These are phyloP conservation scores for Plasmodium inui DNA, from an alignment of 169 alveolate genomes.

Conservation along the genomic window DNA sequence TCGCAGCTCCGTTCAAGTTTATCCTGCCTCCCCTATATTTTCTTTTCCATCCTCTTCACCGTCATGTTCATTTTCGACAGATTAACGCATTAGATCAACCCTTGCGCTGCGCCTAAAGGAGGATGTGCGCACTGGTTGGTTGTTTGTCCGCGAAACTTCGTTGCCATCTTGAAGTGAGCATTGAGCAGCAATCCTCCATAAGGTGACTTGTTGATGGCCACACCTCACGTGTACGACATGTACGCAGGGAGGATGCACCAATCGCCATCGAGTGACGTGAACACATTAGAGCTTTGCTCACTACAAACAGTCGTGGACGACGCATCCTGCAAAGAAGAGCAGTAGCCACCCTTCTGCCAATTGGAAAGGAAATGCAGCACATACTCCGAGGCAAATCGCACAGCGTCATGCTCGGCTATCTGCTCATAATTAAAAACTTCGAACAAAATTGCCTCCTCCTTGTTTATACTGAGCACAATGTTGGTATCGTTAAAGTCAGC, in stretches of 20 bases:
- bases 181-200: not conserved
- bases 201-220: not conserved
- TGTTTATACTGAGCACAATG: slow-evolving; percentile 16
- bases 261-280: slow-evolving; percentile 26
- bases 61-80: not conserved
- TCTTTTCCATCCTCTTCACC: not conserved
- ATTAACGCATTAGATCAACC: not conserved
- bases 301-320: slow-evolving; percentile 7
- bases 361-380: slow-evolving; percentile 29
- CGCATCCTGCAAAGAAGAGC: not conserved
- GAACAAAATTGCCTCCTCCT: slow-evolving; percentile 51
- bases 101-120: not conserved
- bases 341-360: not conserved
- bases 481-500: slow-evolving; percentile 25
- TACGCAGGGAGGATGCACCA: slow-evolving; percentile 64
- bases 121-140: not conserved
- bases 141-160: not conserved
- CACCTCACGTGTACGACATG: slow-evolving; percentile 7
- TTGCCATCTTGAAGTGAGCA: not conserved
- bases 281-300: not conserved
- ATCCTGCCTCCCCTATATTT: not conserved
- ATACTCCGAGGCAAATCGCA: slow-evolving; percentile 53
- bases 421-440: slow-evolving; percentile 69
- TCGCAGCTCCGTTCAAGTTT: not conserved
- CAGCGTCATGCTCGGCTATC: slow-evolving; percentile 56